Evolutionary conservation across 352 stramenopile genomes (phyloP), one percentile per base, ranked within the genome.

Genomic region (Globisporangium apiculatum): DNA sequence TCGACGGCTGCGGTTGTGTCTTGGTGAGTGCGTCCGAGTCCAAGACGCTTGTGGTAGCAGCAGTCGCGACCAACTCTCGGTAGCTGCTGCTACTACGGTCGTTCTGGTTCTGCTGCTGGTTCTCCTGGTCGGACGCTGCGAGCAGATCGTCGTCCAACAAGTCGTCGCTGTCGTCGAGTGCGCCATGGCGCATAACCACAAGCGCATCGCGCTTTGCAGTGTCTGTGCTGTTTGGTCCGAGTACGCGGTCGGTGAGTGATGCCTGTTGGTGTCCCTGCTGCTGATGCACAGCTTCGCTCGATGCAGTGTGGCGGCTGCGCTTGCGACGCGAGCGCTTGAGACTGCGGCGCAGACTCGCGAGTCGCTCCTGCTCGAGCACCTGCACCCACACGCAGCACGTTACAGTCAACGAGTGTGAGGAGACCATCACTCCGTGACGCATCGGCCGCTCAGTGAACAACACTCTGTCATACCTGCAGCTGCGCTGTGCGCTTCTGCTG

Each of bases 401-500:
- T 31, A 31, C 24, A 31, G 24, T 31, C 24, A 31, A 31, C 1
- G 3, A 3, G 24, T 3, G 24, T 31, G 24, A 31, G 24, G 24
- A 31, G 24, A 31, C 24, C 24, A 31, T 31, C 24, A 31, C 24
- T 3, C 24, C 24, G 24, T 31, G 24, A 31, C 24, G 24, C 24
- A 31, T 31, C 24, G 24, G 24, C 2, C 24, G 24, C 24, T 31
- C 24, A 31, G 3, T 3, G 24, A 31, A 31, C 1, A 31, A 31
- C 24, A 31, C 24, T 31, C 24, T 1, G 3, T 31, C 24, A 31
- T 31, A 51, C 51, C 68, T 74, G 45, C 8, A 85, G 65, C 55
- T 87, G 66, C n/a, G 82, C 64, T 6, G 73, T 55, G 14, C 66
- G 65, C 37, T 73, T 69, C 48, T 72, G 71, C 42, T 73, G 68